Evolutionary conservation across 169 alveolate genomes (phyloP), one percentile per base, ranked within the genome.

Genomic region (Plasmodium vinckei): DNA sequence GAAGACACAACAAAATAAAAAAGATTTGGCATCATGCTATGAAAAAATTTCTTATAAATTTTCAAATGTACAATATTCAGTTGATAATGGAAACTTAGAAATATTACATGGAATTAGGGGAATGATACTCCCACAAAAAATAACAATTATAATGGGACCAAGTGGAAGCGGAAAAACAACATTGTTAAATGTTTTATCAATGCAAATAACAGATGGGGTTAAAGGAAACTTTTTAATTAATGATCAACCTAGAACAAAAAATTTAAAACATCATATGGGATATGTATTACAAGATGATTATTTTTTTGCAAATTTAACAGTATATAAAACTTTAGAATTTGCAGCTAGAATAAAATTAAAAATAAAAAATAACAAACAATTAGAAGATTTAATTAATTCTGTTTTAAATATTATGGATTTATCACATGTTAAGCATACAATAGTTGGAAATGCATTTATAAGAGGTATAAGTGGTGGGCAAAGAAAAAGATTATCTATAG

Each of bases 381-480:
- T 91, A 25, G 61, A 73, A 1, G 92, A 87, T 13, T 84, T 87
- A 42, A 87, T 92, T 17, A 33, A 72, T 33, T 91, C 91, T n/a
- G 92, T 92, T 7, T 69, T 92, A 60, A 92, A 88, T 47, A 86
- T 87, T 19, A 73, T 92, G 94, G 89, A 92, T 47, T 91, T 92
- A 51, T 72, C 87, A 53, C 93, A 92, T 72, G 93, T 87, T 2
- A 92, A 92, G 59, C 92, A 89, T 46, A 92, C 94, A 12, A 71
- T 69, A 25, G 92, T 92, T 7, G 95, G 95, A 27, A 93, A 92
- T 68, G 91, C 93, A 17, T 92, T 87, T 71, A 49, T 65, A 23
- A 70, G 94, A n/a, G 95, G 95, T 9, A 88, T 94, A 51, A 92
- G 95, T 33, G 96, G 96, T 2, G 97, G 97, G 7, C 96, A 96